A percentile compares a stretch with the other conserved stretches of the same genome.
Evolutionary conservation across 1,139 yeast species (phyloP).

Genomic region (Yamadazyma mexicana): DNA sequence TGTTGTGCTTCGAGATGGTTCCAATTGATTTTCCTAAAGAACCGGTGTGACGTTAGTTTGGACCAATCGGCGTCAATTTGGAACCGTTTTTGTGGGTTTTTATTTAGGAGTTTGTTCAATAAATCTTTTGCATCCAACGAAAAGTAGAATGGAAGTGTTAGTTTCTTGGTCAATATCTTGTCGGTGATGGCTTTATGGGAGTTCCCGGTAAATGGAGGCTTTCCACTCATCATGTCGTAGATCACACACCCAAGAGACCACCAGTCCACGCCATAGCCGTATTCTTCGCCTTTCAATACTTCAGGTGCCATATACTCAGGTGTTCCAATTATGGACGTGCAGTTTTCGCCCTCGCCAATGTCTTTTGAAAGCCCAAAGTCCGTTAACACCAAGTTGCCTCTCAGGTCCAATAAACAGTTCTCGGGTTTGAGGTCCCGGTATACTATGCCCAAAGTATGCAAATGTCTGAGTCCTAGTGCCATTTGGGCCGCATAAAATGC

Average conservation of each 20-base stretch:
- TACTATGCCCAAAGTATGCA: constrained; percentile 37
- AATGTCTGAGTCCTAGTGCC: constrained; percentile 32
- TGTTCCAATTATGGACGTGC: constrained; percentile 82
- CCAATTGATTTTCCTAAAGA: constrained; percentile 35
- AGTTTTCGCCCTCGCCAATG: constrained; percentile 43
- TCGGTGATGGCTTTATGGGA: constrained; percentile 77
- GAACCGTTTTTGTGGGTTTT: constrained; percentile 70
- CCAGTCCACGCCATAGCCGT: constrained; percentile 36
- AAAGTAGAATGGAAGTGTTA: constrained; percentile 73
- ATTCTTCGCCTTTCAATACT: constrained; percentile 31
- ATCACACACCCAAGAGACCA: constrained; percentile 47
- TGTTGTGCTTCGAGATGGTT: constrained; percentile 22
- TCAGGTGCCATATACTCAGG: constrained; percentile 53
- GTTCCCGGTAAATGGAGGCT: constrained; percentile 90
- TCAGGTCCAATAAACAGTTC: constrained; percentile 73
- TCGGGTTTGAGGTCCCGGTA: constrained; percentile 86
- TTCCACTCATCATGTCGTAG: constrained; percentile 87
- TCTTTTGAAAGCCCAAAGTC: constrained; percentile 89
- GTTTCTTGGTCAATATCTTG: constrained; percentile 70
- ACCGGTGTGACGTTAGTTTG: constrained; percentile 26
- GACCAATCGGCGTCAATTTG: constrained; percentile 56
- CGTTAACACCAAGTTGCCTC: constrained; percentile 79
- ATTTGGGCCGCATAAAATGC: constrained; percentile 37
- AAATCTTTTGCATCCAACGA: constrained; percentile 82
- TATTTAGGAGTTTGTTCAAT: constrained; percentile 65